phyloP scores from a whole-genome alignment of 2,329 filamentous ascomycete species.

The Colletotrichum lentis region DNA sequence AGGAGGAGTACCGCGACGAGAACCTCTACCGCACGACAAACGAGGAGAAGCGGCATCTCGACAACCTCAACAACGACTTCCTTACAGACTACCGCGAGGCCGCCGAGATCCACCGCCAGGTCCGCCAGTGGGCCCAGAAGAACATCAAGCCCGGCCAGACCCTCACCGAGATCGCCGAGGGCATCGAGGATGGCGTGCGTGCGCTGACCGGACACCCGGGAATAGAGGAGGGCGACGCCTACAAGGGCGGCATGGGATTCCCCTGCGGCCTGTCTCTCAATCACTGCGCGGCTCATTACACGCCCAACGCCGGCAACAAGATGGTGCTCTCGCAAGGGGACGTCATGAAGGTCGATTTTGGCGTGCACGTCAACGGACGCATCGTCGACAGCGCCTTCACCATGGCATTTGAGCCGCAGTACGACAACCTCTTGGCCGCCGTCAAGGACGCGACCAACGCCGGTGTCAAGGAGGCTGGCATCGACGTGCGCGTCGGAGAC shows the following conservation, averaged over 20 bases:
- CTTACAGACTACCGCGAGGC: constrained; percentile 82
- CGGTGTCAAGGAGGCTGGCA: constrained; percentile 78
- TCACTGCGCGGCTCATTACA: constrained; percentile 87
- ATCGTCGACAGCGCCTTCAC: constrained; percentile 87
- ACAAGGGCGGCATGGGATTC: constrained; percentile 85
- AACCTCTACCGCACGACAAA: constrained; percentile 81
- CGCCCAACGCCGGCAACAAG: constrained; percentile 86
- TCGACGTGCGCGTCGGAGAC: constrained; percentile 79
- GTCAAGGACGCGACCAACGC: constrained; percentile 82
- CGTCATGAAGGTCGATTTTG: constrained; percentile 85
- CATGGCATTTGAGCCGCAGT: constrained; percentile 76
- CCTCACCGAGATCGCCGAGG: constrained; percentile 83
- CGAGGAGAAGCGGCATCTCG: constrained; percentile 84
- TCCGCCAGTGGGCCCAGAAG: constrained; percentile 82
- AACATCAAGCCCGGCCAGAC: constrained; percentile 83
- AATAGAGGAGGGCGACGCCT: constrained; percentile 78
- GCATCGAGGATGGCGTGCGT: constrained; percentile 83
- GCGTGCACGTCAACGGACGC: constrained; percentile 80
- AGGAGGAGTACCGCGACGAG: constrained; percentile 79
- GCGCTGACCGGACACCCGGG: constrained; percentile 80
- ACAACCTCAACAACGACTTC: constrained; percentile 71
- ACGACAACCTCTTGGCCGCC: constrained; percentile 78
- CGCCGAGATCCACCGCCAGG: constrained; percentile 85
- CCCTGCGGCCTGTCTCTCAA: constrained; percentile 85
- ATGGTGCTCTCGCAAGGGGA: constrained; percentile 75